These are phyloP conservation scores for Nothophytophthora sp. DNA, from an alignment of 352 stramenopile genomes.

Conservation along the genomic window DNA sequence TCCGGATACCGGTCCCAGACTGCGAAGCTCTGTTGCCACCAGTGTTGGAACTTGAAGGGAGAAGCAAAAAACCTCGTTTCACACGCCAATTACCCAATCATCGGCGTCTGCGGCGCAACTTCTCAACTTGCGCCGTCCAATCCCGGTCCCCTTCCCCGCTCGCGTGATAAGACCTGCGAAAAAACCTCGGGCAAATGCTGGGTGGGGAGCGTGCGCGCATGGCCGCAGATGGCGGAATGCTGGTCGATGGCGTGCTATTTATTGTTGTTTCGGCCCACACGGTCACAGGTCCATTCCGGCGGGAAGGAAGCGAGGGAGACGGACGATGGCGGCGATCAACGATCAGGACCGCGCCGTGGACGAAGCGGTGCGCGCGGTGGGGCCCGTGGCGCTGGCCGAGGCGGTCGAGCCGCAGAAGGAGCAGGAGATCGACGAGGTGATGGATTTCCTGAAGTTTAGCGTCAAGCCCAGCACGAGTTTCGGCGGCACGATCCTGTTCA, in stretches of 20 bases:
- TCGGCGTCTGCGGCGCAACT: no score
- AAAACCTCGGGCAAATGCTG: slow-evolving; percentile 25
- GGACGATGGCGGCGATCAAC: slow-evolving; percentile 3
- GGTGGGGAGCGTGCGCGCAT: slow-evolving; percentile 9
- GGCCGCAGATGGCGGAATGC: not conserved
- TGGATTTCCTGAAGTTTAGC: slow-evolving; percentile 86
- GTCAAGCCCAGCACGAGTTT: slow-evolving; percentile 77
- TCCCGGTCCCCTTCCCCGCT: not conserved
- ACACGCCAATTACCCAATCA: no score
- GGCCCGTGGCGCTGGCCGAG: not conserved
- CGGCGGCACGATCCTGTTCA: slow-evolving; percentile 83
- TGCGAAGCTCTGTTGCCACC: no score
- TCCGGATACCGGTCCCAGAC: no score
- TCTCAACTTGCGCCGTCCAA: slow-evolving; percentile 1
- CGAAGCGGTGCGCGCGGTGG: not conserved
- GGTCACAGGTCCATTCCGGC: slow-evolving; percentile 2
- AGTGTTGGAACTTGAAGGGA: no score
- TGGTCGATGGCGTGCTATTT: no score
- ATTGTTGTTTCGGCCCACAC: slow-evolving; percentile 21
- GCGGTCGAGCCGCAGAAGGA: slow-evolving; percentile 32
- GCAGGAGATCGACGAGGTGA: slow-evolving; percentile 85
- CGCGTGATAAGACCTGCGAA: slow-evolving; percentile 8
- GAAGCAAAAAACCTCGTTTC: no score
- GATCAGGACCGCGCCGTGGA: slow-evolving; percentile 14
- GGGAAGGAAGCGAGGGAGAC: not conserved